Base-by-base conservation (phyloP, 495 filamentous ascomycete genomes). In the Aspergillus cristatus region DNA sequence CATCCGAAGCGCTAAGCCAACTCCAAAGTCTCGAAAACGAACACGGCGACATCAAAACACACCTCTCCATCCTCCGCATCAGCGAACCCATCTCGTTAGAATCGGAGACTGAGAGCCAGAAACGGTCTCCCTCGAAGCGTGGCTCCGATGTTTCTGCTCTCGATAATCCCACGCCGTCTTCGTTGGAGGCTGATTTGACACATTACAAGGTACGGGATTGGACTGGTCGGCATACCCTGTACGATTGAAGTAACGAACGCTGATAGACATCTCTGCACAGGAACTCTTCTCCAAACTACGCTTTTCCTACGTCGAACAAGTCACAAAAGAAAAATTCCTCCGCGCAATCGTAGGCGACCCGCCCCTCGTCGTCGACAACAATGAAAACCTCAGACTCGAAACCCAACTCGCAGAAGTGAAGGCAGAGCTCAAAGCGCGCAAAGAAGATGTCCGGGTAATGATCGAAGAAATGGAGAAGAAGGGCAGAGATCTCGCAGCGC, bases 211-310 rank as follows among this genome's bases (percentile, higher is more conserved):
- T 79, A 48, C 18, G 50, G 28, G 14, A 16, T 18, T 34, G 14
- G 20, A 17, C 6, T 7, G 7, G 25, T 30, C 28, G 15, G 16
- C 33, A 24, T n/a, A n/a, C n/a, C n/a, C 20, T 4, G 20, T 24
- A 8, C 20, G 4, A 24, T 24, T 24, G 20, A 8, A 24, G 4
- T 24, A 24, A 4, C 8, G 4, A 24, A 24, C 13, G 33, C 24
- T 18, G 14, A 13, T 31, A n/a, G 13, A 18, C 4, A 24, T 8
- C 4, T 7, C 40, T 8, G 10, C 10, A 34, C 42, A 81, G 71
- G 91, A 96, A 64, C 76, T 97, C 18, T 97, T 96, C 61, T 82
- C 86, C 29, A 96, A 96, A 63, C 75, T 98, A 18, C 86, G 88
- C 54, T 97, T 97, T 68, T 93, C 85, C 47, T 97, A 75, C 50